Percentiles rank a stretch among this genome's conserved stretches.
Conservation (phyloP, 495 filamentous ascomycete genomes). For the Penicillium coffeae region DNA sequence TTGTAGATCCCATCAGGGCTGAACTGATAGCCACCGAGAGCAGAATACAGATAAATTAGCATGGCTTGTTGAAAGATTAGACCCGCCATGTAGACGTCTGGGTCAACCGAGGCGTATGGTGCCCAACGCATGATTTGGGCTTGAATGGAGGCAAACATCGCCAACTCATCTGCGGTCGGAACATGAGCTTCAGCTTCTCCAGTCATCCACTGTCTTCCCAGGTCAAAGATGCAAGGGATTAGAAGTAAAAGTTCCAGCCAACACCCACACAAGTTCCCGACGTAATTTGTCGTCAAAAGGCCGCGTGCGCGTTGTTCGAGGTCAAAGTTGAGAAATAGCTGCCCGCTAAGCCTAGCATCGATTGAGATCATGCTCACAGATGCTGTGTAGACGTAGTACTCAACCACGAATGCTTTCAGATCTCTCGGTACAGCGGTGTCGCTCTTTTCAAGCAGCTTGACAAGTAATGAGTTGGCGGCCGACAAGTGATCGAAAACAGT, state of each 20-base stretch:
- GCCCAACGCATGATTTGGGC: conserved; percentile 33
- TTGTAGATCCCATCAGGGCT: conserved; percentile 29
- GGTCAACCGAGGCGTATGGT: conserved; percentile 27
- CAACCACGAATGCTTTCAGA: conserved; percentile 37
- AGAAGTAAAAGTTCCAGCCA: conserved; percentile 34
- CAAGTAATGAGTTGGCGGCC: conserved; percentile 29
- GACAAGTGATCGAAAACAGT: conserved; percentile 38
- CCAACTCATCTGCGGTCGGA: conserved; percentile 34
- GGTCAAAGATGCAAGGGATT: conserved; percentile 37
- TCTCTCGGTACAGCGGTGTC: conserved; percentile 31
- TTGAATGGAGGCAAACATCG: conserved; percentile 39
- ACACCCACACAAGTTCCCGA: conserved; percentile 36
- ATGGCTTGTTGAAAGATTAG: conserved; percentile 37
- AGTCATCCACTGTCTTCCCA: conserved; percentile 39
- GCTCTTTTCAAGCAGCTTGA: conserved; percentile 30
- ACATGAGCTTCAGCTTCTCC: conserved; percentile 15
- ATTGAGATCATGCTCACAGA: conserved; percentile 44
- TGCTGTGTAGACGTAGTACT: conserved; percentile 39
- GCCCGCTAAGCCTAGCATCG: conserved; percentile 31
- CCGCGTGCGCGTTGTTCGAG: conserved; percentile 32
- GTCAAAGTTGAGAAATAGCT: conserved; percentile 35
- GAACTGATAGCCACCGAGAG: conserved; percentile 25
- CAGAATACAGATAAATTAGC: conserved; percentile 35
- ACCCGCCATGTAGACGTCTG: conserved; percentile 32
- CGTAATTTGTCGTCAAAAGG: conserved; percentile 26